Evolutionary conservation across 192 early-diverging fungal species (phyloP), one percentile per base, ranked within the genome.

Genomic region (Backusella liffmaniae): DNA sequence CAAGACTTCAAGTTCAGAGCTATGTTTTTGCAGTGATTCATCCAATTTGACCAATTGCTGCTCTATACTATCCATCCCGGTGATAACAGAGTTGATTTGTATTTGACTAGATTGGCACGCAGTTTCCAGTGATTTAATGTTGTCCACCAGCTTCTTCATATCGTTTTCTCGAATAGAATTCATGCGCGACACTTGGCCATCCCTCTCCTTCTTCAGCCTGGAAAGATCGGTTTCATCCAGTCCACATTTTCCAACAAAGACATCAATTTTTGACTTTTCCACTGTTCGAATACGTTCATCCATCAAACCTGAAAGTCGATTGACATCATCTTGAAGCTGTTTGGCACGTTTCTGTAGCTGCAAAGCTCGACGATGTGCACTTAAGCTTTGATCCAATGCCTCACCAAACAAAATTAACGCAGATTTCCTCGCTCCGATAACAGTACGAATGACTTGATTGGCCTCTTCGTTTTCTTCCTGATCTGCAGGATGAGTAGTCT

Each of bases 341-440:
- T 77, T 77, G 9, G 72, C 51, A 9, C 73, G 34, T 26, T 70
- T 73, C 49, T 77, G 80, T 0, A 81, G 73, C 37, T 79, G 69
- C 12, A 83, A 62, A 23, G 72, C 75, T 21, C 67, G 56, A 9
- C 78, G 74, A 70, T 79, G 74, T 5, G 73, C 36, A 29, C 35
- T 53, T 9, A 83, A 37, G 32, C 72, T 73, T 9, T 73, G 75
- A 32, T 83, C 77, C 16, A 83, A 59, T 16, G 70, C 66, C 65
- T 83, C 82, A 8, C 73, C 78, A 41, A 83, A 74, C 26, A 79
- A 66, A 0, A 76, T 46, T 7, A 83, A 66, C 8, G 73, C 67
- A 4, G 75, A 69, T 30, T 73, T 73, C 16, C 65, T 72, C 15
- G 75, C 67, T 2, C 67, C 69, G 15, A 79, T 51, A 8, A 71